Base-by-base conservation (phyloP, 306 rosid genomes). In the Glycine tomentella region DNA sequence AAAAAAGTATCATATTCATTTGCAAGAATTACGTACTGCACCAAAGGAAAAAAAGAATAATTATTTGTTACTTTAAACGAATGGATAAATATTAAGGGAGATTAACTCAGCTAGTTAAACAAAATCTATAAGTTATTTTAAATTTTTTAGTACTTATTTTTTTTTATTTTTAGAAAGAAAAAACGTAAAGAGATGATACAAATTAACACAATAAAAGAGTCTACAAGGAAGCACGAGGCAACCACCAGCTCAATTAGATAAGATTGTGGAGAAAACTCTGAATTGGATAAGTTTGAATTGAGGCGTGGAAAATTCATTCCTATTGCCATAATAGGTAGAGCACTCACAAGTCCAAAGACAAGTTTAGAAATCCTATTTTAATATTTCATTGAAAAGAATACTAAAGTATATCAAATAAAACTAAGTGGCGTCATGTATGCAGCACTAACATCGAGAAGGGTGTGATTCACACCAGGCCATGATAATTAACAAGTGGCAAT, bases 271-370 rank as follows among this genome's bases (percentile, higher is more conserved):
- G 77, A 38, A n/a, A 73, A 4, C 13, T 73, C 11, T 55, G 15
- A 59, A 38, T 74, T 15, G 77, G 53, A 56, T 42, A 57, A 74
- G 40, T 57, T 44, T 74, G 78, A 74, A 40, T 16, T 1, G 31
- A 78, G 16, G 51, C 14, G 44, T 52, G 55, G 48, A 8, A 7
- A 69, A 58, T 59, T 25, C 58, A 45, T 69, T 59, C 7, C 5
- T 49, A 20, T 69, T 46, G 33, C 17, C 55, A 52, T 59, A 38
- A 51, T 34, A 66, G 45, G 46, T 59, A 59, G 14, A 64, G 31
- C 55, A 77, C 61, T 50, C 1, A 50, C 3, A 17, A 49, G 2
- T 40, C 14, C n/a, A 67, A 36, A 40, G 8, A 67, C 14, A 25
- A 11, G 20, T 50, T 50, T 9, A 44, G 31, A 38, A 13, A 44